Conservation (phyloP, 2,329 filamentous ascomycete genomes). For the Magnaporthales sp. region DNA sequence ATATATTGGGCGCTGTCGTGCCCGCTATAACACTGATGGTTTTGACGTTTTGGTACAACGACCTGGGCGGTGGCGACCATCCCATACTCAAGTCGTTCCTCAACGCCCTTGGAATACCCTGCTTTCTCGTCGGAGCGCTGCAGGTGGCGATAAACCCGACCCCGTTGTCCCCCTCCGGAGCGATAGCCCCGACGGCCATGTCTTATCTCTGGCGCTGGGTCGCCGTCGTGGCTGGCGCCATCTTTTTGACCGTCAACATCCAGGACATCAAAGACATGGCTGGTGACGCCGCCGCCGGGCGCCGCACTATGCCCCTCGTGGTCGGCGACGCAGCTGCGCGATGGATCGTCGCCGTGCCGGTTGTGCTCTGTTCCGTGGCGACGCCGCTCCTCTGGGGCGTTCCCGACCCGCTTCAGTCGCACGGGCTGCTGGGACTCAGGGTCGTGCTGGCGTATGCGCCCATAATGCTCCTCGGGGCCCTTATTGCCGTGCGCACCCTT, state of each 20-base stretch:
- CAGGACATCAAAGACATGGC: conserved; percentile 14
- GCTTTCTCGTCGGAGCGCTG: conserved; percentile 6
- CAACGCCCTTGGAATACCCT: conserved; percentile 11
- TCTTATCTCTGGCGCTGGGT: conserved; percentile 6
- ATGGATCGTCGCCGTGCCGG: conserved; percentile 3
- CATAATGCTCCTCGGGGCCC: neutral
- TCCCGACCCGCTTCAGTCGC: too few species aligned
- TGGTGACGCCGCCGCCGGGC: conserved; percentile 11
- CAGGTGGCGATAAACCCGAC: conserved; percentile 5
- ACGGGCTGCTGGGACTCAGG: neutral
- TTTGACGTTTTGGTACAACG: conserved; percentile 31
- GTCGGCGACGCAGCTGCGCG: conserved; percentile 1
- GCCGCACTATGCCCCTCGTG: conserved; percentile 8
- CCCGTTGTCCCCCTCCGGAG: neutral
- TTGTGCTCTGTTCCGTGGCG: neutral
- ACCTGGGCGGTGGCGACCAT: conserved; percentile 21
- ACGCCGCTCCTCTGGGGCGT: neutral
- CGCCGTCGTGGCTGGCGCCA: conserved; percentile 8
- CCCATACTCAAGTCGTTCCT: conserved; percentile 16
- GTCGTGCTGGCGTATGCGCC: neutral
- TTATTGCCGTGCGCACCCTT: neutral
- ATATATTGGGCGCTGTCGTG: conserved; percentile 11
- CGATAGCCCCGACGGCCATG: neutral
- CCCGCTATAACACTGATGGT: conserved; percentile 19
- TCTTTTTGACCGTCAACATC: conserved; percentile 14